These are phyloP conservation scores for Malus asiatica DNA, from an alignment of 306 rosid species.

Conservation along the genomic window DNA sequence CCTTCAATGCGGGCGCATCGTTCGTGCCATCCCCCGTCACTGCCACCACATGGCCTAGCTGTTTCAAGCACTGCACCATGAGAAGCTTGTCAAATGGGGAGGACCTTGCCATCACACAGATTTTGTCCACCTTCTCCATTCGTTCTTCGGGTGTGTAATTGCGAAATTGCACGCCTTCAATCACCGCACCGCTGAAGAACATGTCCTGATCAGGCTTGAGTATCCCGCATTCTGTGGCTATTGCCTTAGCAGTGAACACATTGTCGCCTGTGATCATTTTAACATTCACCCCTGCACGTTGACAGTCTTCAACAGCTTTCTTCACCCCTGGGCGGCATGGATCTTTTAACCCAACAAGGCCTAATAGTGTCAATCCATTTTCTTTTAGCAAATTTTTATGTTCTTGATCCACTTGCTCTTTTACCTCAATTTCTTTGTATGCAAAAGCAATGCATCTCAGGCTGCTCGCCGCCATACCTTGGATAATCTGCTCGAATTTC, in stretches of 20 bases:
- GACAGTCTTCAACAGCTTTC: constrained; percentile 22
- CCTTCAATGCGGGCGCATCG: constrained; percentile 25
- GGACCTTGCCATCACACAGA: constrained; percentile 35
- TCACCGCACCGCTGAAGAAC: neutral
- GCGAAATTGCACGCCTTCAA: constrained; percentile 29
- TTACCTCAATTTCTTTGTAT: constrained; percentile 10
- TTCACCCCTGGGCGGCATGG: constrained; percentile 27
- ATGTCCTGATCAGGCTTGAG: neutral
- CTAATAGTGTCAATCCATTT: constrained; percentile 11
- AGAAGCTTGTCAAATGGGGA: constrained; percentile 27
- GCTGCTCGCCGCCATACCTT: constrained; percentile 35
- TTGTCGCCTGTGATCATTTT: constrained; percentile 35
- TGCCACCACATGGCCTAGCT: constrained; percentile 32
- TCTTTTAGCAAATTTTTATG: neutral
- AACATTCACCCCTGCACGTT: constrained; percentile 12
- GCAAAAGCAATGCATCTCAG: constrained; percentile 40
- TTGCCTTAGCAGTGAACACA: constrained; percentile 25
- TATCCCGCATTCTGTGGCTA: constrained; percentile 34
- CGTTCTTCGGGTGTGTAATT: constrained; percentile 27
- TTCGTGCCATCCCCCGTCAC: constrained; percentile 28
- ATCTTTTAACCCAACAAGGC: constrained; percentile 25
- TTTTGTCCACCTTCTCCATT: constrained; percentile 22
- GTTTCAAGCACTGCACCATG: constrained; percentile 33
- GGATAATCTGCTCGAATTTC: constrained; percentile 13
- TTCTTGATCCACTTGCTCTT: neutral